phyloP scores from a whole-genome alignment of 352 stramenopile genomes.

The Peronospora belbahrii region DNA sequence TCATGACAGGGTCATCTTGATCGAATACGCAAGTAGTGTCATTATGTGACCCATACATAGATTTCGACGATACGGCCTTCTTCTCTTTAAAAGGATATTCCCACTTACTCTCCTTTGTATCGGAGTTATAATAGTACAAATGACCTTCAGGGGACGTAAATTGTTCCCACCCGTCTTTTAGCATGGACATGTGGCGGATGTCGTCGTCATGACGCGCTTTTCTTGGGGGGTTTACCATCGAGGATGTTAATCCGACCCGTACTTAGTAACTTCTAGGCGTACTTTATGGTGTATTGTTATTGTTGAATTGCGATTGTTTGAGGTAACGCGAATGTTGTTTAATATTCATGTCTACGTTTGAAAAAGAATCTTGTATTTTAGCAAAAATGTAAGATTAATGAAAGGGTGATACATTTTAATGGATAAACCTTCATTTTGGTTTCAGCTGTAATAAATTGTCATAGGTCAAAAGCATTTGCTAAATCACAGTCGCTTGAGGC shows the following conservation, averaged over 20 bases:
- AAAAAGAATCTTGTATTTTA: too few relatives aligned
- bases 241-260: neutral
- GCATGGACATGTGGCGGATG: too few relatives aligned
- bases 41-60: too few relatives aligned
- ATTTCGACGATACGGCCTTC: constrained; percentile 2
- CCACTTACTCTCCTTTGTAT: constrained; percentile 58
- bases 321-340: too few relatives aligned
- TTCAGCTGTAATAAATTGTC: too few relatives aligned
- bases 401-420: too few relatives aligned
- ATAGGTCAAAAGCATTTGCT: too few relatives aligned
- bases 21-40: constrained; percentile 6
- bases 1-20: neutral
- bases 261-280: neutral
- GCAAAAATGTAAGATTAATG: too few relatives aligned
- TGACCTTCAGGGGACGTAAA: constrained; percentile 56
- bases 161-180: constrained; percentile 37
- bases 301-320: too few relatives aligned
- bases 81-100: constrained; percentile 30
- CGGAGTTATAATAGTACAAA: constrained; percentile 57
- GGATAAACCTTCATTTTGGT: too few relatives aligned
- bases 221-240: constrained; percentile 2
- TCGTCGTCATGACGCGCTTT: constrained; percentile 6
- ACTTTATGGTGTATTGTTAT: neutral
- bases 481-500: constrained; percentile 54
- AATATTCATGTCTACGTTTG: too few relatives aligned